Evolutionary conservation across 352 stramenopile species (phyloP).

Genomic region (Phytophthora foliorum): DNA sequence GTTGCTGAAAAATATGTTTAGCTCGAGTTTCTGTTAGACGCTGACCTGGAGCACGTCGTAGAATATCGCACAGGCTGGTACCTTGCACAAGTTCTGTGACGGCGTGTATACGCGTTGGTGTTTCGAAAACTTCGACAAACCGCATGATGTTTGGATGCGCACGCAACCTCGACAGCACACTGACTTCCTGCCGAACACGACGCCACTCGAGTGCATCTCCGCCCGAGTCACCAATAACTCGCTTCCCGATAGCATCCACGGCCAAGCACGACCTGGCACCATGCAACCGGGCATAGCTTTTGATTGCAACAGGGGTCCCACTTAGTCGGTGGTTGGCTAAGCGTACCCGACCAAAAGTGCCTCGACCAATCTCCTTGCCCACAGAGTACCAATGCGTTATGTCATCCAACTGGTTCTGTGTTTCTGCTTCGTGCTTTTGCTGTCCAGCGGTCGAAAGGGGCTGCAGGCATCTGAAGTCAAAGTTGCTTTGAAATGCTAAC

Average conservation of each 20-base stretch:
- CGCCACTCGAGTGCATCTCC: slow-evolving; percentile 65
- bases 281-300: slow-evolving; percentile 65
- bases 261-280: slow-evolving; percentile 47
- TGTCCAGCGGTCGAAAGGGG: background rate
- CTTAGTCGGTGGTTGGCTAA: slow-evolving; percentile 56
- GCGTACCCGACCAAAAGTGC: slow-evolving; percentile 66
- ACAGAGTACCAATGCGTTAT: slow-evolving; percentile 53
- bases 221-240: background rate
- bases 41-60: slow-evolving; percentile 41
- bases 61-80: slow-evolving; percentile 54
- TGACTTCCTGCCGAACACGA: slow-evolving; percentile 64
- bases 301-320: slow-evolving; percentile 60
- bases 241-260: slow-evolving; percentile 11
- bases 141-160: slow-evolving; percentile 55
- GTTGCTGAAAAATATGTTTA: slow-evolving; percentile 51
- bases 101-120: slow-evolving; percentile 60
- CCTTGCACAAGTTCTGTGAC: slow-evolving; percentile 63
- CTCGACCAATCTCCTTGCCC: slow-evolving; percentile 56
- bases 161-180: slow-evolving; percentile 49
- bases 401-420: slow-evolving; percentile 24
- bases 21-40: slow-evolving; percentile 48
- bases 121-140: slow-evolving; percentile 74
- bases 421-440: slow-evolving; percentile 11
- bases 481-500: background rate
- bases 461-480: background rate